Conservation (phyloP, 495 filamentous ascomycete species). For the Penicillium macrosclerotiorum region DNA sequence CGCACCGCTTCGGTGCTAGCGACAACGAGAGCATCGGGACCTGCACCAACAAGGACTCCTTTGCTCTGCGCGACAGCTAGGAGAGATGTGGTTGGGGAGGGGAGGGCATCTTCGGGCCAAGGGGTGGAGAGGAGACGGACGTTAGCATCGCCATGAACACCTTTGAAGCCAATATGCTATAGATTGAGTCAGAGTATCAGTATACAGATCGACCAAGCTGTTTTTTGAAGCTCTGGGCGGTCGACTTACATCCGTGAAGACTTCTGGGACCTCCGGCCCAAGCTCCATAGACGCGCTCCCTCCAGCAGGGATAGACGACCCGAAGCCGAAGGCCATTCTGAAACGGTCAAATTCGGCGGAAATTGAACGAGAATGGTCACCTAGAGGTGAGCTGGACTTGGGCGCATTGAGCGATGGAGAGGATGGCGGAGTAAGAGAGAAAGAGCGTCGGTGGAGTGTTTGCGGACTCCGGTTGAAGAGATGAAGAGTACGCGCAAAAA, state of each 20-base stretch:
- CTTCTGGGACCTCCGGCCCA: slow-evolving; percentile 46
- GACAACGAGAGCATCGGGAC: slow-evolving; percentile 73
- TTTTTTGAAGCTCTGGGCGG: slow-evolving; percentile 2
- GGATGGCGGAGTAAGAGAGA: slow-evolving; percentile 30
- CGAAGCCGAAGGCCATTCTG: slow-evolving; percentile 70
- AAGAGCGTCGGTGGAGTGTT: slow-evolving; percentile 43
- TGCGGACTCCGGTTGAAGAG: slow-evolving; percentile 42
- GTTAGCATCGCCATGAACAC: slow-evolving; percentile 76
- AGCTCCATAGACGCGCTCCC: slow-evolving; percentile 31
- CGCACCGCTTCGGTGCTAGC: slow-evolving; percentile 76
- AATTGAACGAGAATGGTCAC: slow-evolving; percentile 38
- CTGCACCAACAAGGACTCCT: slow-evolving; percentile 83
- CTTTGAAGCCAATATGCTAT: slow-evolving; percentile 79
- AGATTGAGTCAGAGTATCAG: slow-evolving; percentile 16
- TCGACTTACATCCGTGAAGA: slow-evolving; percentile 46
- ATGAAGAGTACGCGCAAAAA: slow-evolving; percentile 41
- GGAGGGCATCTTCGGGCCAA: slow-evolving; percentile 72
- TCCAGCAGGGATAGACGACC: slow-evolving; percentile 29
- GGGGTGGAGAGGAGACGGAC: slow-evolving; percentile 73
- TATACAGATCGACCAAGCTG: no score
- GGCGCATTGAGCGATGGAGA: slow-evolving; percentile 40
- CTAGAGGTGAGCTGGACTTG: slow-evolving; percentile 30
- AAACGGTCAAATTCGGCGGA: slow-evolving; percentile 39
- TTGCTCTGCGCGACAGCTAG: slow-evolving; percentile 77
- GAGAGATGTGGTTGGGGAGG: slow-evolving; percentile 79